These are phyloP conservation scores for Astragalus membranaceus DNA, from an alignment of 306 rosid species.

Conservation along the genomic window DNA sequence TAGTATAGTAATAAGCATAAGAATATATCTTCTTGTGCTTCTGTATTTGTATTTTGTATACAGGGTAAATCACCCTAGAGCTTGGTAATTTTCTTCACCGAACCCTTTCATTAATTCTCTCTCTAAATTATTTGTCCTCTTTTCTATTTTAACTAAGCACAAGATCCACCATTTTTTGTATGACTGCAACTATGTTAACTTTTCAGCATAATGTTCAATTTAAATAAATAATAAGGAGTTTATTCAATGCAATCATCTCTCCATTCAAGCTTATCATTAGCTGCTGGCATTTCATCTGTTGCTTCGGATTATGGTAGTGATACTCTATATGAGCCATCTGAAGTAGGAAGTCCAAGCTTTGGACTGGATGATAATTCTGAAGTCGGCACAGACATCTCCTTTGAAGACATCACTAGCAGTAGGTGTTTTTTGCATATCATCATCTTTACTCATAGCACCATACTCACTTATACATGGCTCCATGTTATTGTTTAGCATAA, in stretches of 20 bases:
- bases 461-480: too few species aligned
- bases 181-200: not conserved
- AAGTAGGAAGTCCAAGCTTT: too few species aligned
- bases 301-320: too few species aligned
- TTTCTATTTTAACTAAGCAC: not conserved
- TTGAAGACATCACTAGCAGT: too few species aligned
- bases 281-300: slow-evolving; percentile 73
- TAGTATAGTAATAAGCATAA: not conserved
- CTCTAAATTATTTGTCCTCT: not conserved
- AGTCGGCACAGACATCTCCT: too few species aligned
- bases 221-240: not conserved
- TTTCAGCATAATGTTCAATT: not conserved
- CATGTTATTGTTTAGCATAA: too few species aligned
- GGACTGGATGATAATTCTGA: too few species aligned
- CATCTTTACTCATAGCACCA: too few species aligned
- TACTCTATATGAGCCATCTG: too few species aligned
- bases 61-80: not conserved
- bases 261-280: slow-evolving; percentile 52
- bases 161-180: not conserved
- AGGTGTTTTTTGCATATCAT: too few species aligned
- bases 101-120: not conserved
- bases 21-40: not conserved
- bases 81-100: not conserved
- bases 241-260: slow-evolving; percentile 50
- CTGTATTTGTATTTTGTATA: not conserved